These are phyloP conservation scores for Wickerhamiella kurtzmanii DNA, from an alignment of 805 yeast genomes.

Conservation along the genomic window DNA sequence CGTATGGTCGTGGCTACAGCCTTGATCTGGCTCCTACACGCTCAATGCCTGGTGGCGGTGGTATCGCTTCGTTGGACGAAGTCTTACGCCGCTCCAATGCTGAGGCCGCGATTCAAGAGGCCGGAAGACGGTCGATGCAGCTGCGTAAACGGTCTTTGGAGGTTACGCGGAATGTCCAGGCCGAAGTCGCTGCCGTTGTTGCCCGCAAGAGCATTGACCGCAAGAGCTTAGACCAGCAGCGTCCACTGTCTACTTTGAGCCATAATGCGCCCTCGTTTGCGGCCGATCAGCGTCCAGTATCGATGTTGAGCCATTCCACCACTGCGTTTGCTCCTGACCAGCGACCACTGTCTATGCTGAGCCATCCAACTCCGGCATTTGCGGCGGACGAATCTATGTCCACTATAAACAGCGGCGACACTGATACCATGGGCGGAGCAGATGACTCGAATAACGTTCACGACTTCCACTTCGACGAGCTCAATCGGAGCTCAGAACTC, in stretches of 20 bases:
- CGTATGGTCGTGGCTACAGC: not conserved
- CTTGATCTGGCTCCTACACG: not conserved
- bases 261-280: too few relatives aligned
- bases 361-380: too few relatives aligned
- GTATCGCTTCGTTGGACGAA: slow-evolving; percentile 9
- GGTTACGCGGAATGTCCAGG: slow-evolving; percentile 2
- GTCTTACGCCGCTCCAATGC: slow-evolving; percentile 13
- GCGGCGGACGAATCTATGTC: not conserved
- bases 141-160: slow-evolving; percentile 1
- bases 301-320: too few relatives aligned
- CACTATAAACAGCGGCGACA: too few relatives aligned
- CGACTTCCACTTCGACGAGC: not conserved
- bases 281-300: too few relatives aligned
- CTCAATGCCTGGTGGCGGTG: slow-evolving; percentile 2
- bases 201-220: not conserved
- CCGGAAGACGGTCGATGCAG: slow-evolving; percentile 17
- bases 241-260: too few relatives aligned
- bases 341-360: too few relatives aligned
- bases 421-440: too few relatives aligned
- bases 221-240: not conserved
- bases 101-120: slow-evolving; percentile 16
- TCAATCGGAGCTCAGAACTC: slow-evolving; percentile 24
- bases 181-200: slow-evolving; percentile 1
- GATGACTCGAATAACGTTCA: not conserved
- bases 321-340: too few relatives aligned